phyloP scores from a whole-genome alignment of 495 filamentous ascomycete species.

The Gamarada debralockiae region DNA sequence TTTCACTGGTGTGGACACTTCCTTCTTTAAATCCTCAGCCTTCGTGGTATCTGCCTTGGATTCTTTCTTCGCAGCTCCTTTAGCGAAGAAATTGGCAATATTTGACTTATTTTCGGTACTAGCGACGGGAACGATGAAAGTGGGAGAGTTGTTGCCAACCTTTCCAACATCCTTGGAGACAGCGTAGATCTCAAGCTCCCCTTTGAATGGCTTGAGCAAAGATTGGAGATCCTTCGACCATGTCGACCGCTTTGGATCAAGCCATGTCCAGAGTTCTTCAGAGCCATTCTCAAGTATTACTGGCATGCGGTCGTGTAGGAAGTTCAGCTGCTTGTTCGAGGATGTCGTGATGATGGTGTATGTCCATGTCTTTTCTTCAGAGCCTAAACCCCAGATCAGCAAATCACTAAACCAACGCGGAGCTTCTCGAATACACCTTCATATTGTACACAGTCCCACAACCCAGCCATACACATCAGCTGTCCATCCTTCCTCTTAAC shows the following conservation, averaged over 20 bases:
- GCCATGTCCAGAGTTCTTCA: slow-evolving; percentile 69
- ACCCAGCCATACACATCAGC: slow-evolving; percentile 83
- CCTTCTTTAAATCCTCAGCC: slow-evolving; percentile 31
- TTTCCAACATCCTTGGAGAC: slow-evolving; percentile 90
- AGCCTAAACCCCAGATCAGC: slow-evolving; percentile 65
- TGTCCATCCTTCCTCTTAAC: slow-evolving; percentile 75
- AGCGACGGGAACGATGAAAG: slow-evolving; percentile 76
- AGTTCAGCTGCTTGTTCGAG: slow-evolving; percentile 72
- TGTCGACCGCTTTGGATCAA: slow-evolving; percentile 64
- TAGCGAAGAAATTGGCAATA: slow-evolving; percentile 85
- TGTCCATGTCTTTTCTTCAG: slow-evolving; percentile 68
- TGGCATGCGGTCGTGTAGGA: slow-evolving; percentile 93
- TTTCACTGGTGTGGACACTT: slow-evolving; percentile 35
- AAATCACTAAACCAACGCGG: not conserved
- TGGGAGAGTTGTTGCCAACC: slow-evolving; percentile 85
- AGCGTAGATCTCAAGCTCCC: slow-evolving; percentile 79
- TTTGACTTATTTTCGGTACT: slow-evolving; percentile 85
- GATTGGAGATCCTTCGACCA: slow-evolving; percentile 79
- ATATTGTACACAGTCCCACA: slow-evolving; percentile 86
- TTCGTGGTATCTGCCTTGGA: slow-evolving; percentile 22
- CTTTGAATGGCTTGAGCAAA: slow-evolving; percentile 70
- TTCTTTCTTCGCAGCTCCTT: slow-evolving; percentile 25
- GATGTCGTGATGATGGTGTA: slow-evolving; percentile 92
- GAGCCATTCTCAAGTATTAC: slow-evolving; percentile 80
- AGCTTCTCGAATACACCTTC: slow-evolving; percentile 53